Evolutionary conservation across 768 basidiomycete species (phyloP).

Genomic region (Auriscalpium microsporum): DNA sequence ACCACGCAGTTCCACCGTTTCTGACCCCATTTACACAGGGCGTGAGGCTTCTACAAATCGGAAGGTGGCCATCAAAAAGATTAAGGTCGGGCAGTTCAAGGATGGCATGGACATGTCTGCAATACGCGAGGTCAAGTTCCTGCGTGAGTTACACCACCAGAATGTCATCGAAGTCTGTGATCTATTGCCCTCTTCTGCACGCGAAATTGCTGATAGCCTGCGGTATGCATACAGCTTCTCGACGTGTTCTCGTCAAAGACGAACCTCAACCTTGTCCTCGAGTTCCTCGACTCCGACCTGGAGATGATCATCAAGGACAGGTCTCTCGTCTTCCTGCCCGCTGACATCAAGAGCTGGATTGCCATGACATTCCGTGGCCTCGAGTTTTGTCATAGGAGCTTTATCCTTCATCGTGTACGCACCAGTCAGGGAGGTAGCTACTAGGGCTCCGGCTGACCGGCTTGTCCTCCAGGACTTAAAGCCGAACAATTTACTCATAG

Average conservation of each 20-base stretch:
- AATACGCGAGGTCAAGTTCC: slow-evolving; percentile 94
- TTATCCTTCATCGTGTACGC: slow-evolving; percentile 83
- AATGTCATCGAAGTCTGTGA: slow-evolving; percentile 80
- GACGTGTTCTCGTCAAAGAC: slow-evolving; percentile 96
- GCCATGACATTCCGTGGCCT: slow-evolving; percentile 95
- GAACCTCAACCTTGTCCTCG: slow-evolving; percentile 94
- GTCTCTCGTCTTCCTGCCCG: slow-evolving; percentile 83
- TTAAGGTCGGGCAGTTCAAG: slow-evolving; percentile 93
- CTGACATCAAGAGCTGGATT: slow-evolving; percentile 98
- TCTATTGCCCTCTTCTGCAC: slow-evolving; percentile 9
- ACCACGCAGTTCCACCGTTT: slow-evolving; percentile 8
- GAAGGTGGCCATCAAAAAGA: slow-evolving; percentile 98
- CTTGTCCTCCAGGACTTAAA: slow-evolving; percentile 72
- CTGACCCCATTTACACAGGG: slow-evolving; percentile 33
- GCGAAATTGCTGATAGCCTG: neutral
- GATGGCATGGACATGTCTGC: slow-evolving; percentile 99
- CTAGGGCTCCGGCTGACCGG: neutral
- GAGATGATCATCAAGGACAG: slow-evolving; percentile 96
- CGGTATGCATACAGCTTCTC: slow-evolving; percentile 55
- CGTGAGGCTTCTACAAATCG: slow-evolving; percentile 64
- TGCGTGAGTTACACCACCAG: slow-evolving; percentile 88
- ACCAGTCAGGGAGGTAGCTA: neutral
- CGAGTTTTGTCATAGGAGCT: slow-evolving; percentile 97
- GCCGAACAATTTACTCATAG: slow-evolving; percentile 95
- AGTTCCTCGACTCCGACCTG: slow-evolving; percentile 92